Evolutionary conservation across 2,329 filamentous ascomycete genomes (phyloP).

Genomic region (Nemania serpens): DNA sequence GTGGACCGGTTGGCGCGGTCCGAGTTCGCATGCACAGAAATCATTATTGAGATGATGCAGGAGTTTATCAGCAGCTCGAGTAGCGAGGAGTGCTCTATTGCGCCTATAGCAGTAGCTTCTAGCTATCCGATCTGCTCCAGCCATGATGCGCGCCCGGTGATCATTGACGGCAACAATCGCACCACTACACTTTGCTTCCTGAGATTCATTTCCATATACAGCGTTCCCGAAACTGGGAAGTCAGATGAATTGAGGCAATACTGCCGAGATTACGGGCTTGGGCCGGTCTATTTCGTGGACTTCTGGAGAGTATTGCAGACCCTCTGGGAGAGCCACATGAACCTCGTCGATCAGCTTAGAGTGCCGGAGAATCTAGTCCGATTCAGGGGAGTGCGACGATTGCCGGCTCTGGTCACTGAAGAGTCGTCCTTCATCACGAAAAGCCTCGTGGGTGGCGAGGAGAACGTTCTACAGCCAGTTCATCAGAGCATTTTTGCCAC

Average conservation of each 20-base stretch:
- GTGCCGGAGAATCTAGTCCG: neutral
- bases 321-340: slow-evolving; percentile 4
- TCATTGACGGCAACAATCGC: slow-evolving; percentile 16
- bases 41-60: slow-evolving; percentile 17
- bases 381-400: slow-evolving; percentile 6
- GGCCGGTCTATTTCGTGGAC: slow-evolving; percentile 14
- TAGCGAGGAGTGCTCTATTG: slow-evolving; percentile 1
- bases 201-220: slow-evolving; percentile 11
- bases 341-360: slow-evolving; percentile 3
- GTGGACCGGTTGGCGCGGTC: slow-evolving; percentile 11
- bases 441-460: slow-evolving; percentile 3
- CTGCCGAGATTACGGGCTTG: slow-evolving; percentile 12
- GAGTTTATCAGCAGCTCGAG: slow-evolving; percentile 8
- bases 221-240: neutral
- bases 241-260: slow-evolving; percentile 9
- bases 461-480: slow-evolving; percentile 18
- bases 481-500: slow-evolving; percentile 19
- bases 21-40: slow-evolving; percentile 15
- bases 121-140: slow-evolving; percentile 16
- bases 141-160: slow-evolving; percentile 12
- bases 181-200: slow-evolving; percentile 8
- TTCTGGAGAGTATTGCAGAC: slow-evolving; percentile 5
- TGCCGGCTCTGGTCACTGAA: slow-evolving; percentile 11
- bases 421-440: slow-evolving; percentile 17
- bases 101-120: slow-evolving; percentile 7